Evolutionary conservation across 2,329 filamentous ascomycete species (phyloP), one percentile per base, ranked within the genome.

Genomic region (Lecanicillium sp.): DNA sequence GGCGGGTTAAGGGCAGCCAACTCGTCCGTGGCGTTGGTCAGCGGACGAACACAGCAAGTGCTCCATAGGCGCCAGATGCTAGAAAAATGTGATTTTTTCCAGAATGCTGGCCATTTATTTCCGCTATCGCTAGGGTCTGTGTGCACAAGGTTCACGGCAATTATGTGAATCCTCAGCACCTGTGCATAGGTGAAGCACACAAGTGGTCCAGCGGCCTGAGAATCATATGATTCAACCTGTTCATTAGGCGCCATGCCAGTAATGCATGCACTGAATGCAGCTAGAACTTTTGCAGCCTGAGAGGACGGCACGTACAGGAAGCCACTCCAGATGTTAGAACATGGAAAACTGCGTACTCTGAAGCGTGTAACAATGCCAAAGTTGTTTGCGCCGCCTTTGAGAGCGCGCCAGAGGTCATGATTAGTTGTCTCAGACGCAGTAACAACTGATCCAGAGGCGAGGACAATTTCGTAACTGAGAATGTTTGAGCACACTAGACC

Each of bases 381-480:
- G 45, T 70, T 72, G 47, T 57, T 62, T 13, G 56, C 54, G 12
- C 68, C 68, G 9, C 68, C 68, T 36, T 65, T 62, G 2, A 70
- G 54, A 2, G 66, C 66, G 37, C 53, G 57, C 47, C 53, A 71
- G 3, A 72, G 56, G 20, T 35, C 33, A 4, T 17, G 3, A 32
- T 69, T 55, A 3, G 53, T 34, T 0, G 47, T 33, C 2, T 42
- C 45, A 17, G 59, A 62, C 5, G 60, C 65, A 14, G 59, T 59
- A 13, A 67, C 47, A 20, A 70, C 55, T 0, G 41, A 33, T 4
- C 68, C 66, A 33, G 56, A 48, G 4, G 61, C 59, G 3, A 68
- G 57, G 4, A 72, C 65, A 14, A 71, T 55, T 44, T 67, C 33
- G 19, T 32, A 41, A 19, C 27, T 25, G 5, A 37, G 4, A 8